phyloP scores from a whole-genome alignment of 75 land plant species.

The Larix kaempferi region DNA sequence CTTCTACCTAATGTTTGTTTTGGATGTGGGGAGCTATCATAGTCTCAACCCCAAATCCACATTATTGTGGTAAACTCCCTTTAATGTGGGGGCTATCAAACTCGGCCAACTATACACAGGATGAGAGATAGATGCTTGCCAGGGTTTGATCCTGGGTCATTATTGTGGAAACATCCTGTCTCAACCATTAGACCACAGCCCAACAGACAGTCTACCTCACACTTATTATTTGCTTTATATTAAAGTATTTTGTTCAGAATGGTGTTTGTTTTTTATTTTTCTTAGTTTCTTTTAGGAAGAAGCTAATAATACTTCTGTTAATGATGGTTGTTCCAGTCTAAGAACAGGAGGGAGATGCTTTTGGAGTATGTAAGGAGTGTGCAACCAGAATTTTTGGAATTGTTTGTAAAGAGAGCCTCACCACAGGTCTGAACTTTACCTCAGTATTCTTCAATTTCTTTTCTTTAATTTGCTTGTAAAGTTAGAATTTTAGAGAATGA shows the following conservation, averaged over 20 bases:
- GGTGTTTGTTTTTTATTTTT: not conserved
- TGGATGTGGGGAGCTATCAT: too few species aligned
- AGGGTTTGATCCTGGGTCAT: too few species aligned
- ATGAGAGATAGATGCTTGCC: too few species aligned
- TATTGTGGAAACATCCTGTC: too few species aligned
- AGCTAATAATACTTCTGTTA: not conserved
- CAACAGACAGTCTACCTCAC: too few species aligned
- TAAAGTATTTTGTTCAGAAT: not conserved
- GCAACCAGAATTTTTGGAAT: constrained; percentile 94
- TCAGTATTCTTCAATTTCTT: constrained; percentile 5
- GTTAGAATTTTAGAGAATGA: not conserved
- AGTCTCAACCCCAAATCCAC: too few species aligned
- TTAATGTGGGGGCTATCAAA: too few species aligned
- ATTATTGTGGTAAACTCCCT: too few species aligned
- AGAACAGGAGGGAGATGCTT: constrained; percentile 79
- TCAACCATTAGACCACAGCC: too few species aligned
- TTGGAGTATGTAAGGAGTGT: constrained; percentile 93
- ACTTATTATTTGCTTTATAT: not conserved
- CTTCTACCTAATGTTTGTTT: not conserved
- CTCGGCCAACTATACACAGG: too few species aligned
- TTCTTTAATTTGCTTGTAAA: not conserved
- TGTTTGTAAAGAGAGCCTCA: constrained; percentile 84
- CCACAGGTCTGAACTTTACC: constrained; percentile 46
- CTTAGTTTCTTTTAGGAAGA: not conserved
- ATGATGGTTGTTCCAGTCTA: constrained; percentile 44